These are phyloP conservation scores for Bipolaris bicolor DNA, from an alignment of 2,329 filamentous ascomycete genomes.

Conservation along the genomic window DNA sequence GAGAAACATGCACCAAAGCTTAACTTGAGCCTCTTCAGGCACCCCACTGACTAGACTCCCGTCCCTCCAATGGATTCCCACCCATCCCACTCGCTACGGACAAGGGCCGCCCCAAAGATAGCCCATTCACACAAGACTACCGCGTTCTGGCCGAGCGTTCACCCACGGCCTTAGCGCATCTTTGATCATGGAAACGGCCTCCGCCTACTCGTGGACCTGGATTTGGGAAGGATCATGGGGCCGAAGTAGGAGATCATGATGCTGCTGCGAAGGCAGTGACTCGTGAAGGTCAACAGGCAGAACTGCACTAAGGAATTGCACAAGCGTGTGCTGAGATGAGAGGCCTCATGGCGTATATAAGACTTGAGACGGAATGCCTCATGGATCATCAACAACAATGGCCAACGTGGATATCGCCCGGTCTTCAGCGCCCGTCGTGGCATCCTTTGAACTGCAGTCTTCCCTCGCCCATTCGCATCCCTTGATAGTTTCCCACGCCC, in stretches of 20 bases:
- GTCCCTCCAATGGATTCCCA: constrained; percentile 14
- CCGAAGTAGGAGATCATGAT: constrained; percentile 12
- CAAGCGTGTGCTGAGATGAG: constrained; percentile 15
- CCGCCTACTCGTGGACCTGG: constrained; percentile 12
- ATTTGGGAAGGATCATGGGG: constrained; percentile 20
- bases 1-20: constrained; percentile 17
- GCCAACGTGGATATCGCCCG: constrained; percentile 3
- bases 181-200: constrained; percentile 12
- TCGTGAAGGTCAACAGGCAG: constrained; percentile 5
- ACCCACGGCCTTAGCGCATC: constrained; percentile 12
- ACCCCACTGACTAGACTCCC: constrained; percentile 12
- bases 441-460: constrained; percentile 2
- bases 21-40: constrained; percentile 25
- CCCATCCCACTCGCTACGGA: neutral
- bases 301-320: constrained; percentile 6
- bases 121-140: constrained; percentile 6
- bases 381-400: neutral
- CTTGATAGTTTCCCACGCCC: neutral
- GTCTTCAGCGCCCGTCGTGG: neutral
- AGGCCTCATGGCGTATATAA: constrained; percentile 18
- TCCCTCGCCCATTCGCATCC: neutral
- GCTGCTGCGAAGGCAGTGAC: constrained; percentile 17
- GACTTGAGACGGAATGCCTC: constrained; percentile 4
- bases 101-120: constrained; percentile 21
- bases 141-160: constrained; percentile 19